phyloP scores from a whole-genome alignment of 345 rosid species.

The Hibiscus syriacus region DNA sequence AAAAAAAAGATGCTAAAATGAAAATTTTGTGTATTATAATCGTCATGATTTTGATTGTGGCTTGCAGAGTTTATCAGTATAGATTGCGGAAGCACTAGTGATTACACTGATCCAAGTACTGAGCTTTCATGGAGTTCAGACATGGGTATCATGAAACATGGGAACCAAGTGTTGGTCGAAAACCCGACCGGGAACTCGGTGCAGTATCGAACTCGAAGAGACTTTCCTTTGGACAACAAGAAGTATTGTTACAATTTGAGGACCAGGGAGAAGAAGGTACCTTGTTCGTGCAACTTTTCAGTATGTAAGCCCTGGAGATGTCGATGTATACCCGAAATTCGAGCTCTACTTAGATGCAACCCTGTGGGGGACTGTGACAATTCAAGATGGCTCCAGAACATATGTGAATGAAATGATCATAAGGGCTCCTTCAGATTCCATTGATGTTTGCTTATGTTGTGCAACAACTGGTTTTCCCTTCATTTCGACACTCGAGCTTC shows the following conservation, averaged over 20 bases:
- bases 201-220: constrained; percentile 59
- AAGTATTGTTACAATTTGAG: constrained; percentile 74
- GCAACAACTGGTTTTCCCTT: constrained; percentile 87
- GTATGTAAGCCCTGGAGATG: constrained; percentile 49
- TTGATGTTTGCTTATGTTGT: constrained; percentile 86
- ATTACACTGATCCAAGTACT: constrained; percentile 59
- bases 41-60: constrained; percentile 12
- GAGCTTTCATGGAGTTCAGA: constrained; percentile 88
- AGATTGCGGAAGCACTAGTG: constrained; percentile 74
- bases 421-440: constrained; percentile 63
- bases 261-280: constrained; percentile 76
- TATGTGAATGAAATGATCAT: constrained; percentile 77
- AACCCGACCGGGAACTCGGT: constrained; percentile 30
- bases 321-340: constrained; percentile 73
- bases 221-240: constrained; percentile 67
- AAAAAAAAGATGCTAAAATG: neutral
- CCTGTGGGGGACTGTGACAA: constrained; percentile 75
- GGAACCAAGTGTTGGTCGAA: constrained; percentile 34
- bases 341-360: constrained; percentile 83
- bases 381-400: constrained; percentile 59
- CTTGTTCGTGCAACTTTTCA: constrained; percentile 83
- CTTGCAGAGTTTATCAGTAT: constrained; percentile 76
- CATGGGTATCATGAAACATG: constrained; percentile 44
- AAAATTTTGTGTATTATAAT: neutral
- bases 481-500: constrained; percentile 76